phyloP scores from a whole-genome alignment of 129 eudicot genomes.

The Helianthus tuberosus region DNA sequence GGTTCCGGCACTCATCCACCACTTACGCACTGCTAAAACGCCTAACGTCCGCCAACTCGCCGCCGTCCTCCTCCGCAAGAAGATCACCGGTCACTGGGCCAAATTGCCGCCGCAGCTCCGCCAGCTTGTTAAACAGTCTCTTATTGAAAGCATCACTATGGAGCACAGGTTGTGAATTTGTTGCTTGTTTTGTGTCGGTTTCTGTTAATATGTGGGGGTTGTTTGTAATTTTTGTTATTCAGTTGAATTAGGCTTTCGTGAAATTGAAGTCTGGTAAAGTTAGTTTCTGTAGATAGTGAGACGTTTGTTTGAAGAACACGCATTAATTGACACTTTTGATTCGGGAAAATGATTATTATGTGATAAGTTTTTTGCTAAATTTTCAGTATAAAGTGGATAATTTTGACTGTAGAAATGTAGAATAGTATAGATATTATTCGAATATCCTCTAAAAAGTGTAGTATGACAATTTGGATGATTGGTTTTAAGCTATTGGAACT shows the following conservation, averaged over 20 bases:
- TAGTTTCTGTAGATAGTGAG: not conserved
- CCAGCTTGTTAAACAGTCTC: constrained; percentile 80
- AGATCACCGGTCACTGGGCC: constrained; percentile 97
- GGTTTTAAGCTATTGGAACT: too few relatives aligned
- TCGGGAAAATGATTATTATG: not conserved
- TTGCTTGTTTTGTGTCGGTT: not conserved
- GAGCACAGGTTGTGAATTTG: constrained; percentile 71
- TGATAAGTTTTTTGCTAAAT: not conserved
- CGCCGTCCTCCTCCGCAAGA: constrained; percentile 94
- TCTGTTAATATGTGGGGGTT: not conserved
- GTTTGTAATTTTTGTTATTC: not conserved
- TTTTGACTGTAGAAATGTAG: not conserved
- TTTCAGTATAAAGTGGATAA: not conserved
- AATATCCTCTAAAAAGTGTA: too few relatives aligned
- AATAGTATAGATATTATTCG: too few relatives aligned
- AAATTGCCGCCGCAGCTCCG: constrained; percentile 68
- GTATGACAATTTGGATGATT: too few relatives aligned
- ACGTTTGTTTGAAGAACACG: constrained; percentile 9
- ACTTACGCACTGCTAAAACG: constrained; percentile 93
- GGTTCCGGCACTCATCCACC: constrained; percentile 88
- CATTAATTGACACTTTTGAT: not conserved
- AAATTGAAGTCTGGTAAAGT: constrained; percentile 10
- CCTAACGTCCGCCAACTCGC: constrained; percentile 96
- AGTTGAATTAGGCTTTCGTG: not conserved
- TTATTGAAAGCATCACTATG: constrained; percentile 88